Evolutionary conservation across 768 basidiomycete species (phyloP), one percentile per base, ranked within the genome.

Genomic region (Pisolithus tinctorius): DNA sequence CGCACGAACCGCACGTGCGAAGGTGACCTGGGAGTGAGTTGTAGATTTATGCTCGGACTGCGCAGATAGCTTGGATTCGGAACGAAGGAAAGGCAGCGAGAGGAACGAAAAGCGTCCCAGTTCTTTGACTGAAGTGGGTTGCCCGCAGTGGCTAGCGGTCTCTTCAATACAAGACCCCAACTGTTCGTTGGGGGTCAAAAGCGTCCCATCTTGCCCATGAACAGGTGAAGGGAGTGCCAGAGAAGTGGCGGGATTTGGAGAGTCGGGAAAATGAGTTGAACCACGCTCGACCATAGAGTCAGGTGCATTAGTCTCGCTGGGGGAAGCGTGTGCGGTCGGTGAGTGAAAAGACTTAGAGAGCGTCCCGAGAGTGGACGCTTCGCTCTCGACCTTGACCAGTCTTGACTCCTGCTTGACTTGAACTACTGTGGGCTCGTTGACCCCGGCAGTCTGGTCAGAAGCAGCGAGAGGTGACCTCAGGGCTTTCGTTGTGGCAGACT

Each of bases 71-170:
- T 62, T 67, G 52, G 60, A 13, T 23, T 65, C 66, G 40, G 66
- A 57, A 44, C 68, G 74, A 58, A 74, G 65, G 57, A 79, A 73
- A 34, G 71, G 52, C 41, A 73, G 62, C 11, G 71, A 73, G 14
- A 74, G 77, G 47, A 82, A 72, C 31, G 76, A 80, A 53, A 82
- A 73, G 40, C 77, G 77, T 48, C 72, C 69, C 30, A 58, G 50
- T 34, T 65, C 69, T 56, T 59, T 68, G 31, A 23, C 30, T 30
- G 34, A 34, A 34, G 13, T 14, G 34, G 34, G 34, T 13, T 13
- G 34, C 23, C 45, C 16, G 3, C 59, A 67, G 17, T 65, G 61
- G 39, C 62, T 37, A 6, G 56, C 58, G 44, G 65, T 61, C 54
- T 67, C 65, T 62, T 65, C 49, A 57, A 60, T 17, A 10, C 48